These are phyloP conservation scores for Lactifluus volemus DNA, from an alignment of 768 basidiomycete species.

Conservation along the genomic window DNA sequence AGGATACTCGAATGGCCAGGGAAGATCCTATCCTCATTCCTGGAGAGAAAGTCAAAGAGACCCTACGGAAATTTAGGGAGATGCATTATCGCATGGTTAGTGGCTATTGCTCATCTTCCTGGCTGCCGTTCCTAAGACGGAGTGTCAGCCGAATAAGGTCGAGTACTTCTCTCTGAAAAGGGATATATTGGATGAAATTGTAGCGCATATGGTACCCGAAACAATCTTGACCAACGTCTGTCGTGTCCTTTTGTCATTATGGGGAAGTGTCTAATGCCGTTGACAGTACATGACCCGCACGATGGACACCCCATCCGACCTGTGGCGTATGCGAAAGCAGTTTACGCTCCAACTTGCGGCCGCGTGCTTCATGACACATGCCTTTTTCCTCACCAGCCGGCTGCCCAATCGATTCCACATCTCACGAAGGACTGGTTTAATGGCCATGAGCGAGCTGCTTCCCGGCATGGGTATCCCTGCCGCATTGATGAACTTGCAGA, in stretches of 20 bases:
- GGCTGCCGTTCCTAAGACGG: neutral
- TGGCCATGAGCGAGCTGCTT: constrained; percentile 88
- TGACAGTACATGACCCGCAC: constrained; percentile 82
- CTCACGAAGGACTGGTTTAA: constrained; percentile 80
- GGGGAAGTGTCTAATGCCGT: constrained; percentile 2
- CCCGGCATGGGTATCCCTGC: constrained; percentile 45
- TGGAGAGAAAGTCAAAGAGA: constrained; percentile 74
- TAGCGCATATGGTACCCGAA: constrained; percentile 82
- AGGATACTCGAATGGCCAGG: constrained; percentile 59
- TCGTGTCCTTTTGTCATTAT: neutral
- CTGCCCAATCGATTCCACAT: constrained; percentile 79
- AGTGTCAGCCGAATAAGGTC: constrained; percentile 43
- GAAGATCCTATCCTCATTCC: constrained; percentile 85
- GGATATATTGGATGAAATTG: constrained; percentile 84
- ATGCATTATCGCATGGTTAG: constrained; percentile 33
- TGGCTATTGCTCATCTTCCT: constrained; percentile 2
- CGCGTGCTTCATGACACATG: constrained; percentile 86
- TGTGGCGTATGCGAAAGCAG: constrained; percentile 98
- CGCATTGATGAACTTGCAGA: constrained; percentile 24
- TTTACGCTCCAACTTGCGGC: constrained; percentile 86
- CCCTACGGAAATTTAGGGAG: constrained; percentile 51
- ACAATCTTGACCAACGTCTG: constrained; percentile 74
- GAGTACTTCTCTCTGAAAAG: constrained; percentile 68
- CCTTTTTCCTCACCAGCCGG: constrained; percentile 76
- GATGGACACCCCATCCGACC: constrained; percentile 73